phyloP scores from a whole-genome alignment of 2,329 filamentous ascomycete species.

The Neonectria magnoliae region DNA sequence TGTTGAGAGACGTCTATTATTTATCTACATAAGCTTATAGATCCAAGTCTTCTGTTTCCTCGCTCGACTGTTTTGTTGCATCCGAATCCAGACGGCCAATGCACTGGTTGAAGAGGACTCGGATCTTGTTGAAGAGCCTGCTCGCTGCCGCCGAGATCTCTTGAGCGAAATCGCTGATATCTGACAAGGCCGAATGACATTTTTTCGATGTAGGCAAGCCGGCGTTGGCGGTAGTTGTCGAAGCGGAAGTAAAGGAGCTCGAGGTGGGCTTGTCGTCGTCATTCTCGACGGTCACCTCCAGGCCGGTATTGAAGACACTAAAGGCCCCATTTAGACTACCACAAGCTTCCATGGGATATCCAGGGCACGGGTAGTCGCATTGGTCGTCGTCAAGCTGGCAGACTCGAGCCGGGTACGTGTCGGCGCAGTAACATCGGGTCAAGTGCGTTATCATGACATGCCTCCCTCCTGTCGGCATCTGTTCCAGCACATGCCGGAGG shows the following conservation, averaged over 20 bases:
- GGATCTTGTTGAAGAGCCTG: not conserved
- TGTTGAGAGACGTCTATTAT: not conserved
- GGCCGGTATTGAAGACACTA: constrained; percentile 27
- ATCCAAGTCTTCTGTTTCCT: not conserved
- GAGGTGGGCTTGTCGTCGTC: constrained; percentile 1
- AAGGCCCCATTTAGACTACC: constrained; percentile 20
- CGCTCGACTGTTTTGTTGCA: not conserved
- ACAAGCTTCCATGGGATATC: constrained; percentile 21
- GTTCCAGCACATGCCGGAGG: not conserved
- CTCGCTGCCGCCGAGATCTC: not conserved
- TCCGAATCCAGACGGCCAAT: not conserved
- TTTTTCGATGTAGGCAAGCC: not conserved
- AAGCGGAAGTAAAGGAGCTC: not conserved
- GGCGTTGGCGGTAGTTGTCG: not conserved
- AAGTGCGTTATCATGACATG: constrained; percentile 11
- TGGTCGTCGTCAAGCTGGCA: constrained; percentile 22
- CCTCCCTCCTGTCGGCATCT: not conserved
- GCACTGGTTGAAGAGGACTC: not conserved
- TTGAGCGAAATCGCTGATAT: not conserved
- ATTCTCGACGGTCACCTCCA: not conserved
- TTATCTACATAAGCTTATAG: not conserved
- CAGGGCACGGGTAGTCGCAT: constrained; percentile 28
- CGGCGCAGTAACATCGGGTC: constrained; percentile 27
- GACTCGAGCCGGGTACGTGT: constrained; percentile 22
- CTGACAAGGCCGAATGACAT: not conserved